phyloP scores from a whole-genome alignment of 108 stramenopile species.

The Discostella pseudostelligera region DNA sequence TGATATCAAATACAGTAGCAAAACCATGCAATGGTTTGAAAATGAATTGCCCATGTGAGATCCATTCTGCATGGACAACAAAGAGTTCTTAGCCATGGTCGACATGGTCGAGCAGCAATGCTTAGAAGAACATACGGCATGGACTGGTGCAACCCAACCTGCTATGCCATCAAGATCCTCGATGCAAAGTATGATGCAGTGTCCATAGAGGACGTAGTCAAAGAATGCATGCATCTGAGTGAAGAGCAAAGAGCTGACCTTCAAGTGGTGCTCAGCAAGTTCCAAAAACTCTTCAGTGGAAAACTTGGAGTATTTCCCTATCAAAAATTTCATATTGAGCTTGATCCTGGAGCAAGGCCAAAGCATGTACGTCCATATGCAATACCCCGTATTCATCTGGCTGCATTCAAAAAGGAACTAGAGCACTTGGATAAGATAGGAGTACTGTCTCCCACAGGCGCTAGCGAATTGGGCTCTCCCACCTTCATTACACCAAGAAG shows the following conservation, averaged over 20 bases:
- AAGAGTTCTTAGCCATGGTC: neutral
- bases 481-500: conserved; percentile 50
- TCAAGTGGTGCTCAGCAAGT: neutral
- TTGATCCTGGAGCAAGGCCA: conserved; percentile 23
- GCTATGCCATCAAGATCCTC: conserved; percentile 17
- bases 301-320: conserved; percentile 40
- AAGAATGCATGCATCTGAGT: conserved; percentile 38
- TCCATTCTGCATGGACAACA: no score
- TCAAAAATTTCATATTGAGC: conserved; percentile 40
- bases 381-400: conserved; percentile 13
- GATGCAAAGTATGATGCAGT: conserved; percentile 39
- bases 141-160: conserved; percentile 1
- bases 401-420: conserved; percentile 36
- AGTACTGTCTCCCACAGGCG: conserved; percentile 13
- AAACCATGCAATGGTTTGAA: conserved; percentile 29
- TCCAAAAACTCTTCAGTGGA: conserved; percentile 37
- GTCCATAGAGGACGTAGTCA: conserved; percentile 19
- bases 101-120: neutral
- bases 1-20: conserved; percentile 1
- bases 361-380: conserved; percentile 26
- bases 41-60: neutral
- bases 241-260: conserved; percentile 11
- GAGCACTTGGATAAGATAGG: conserved; percentile 22
- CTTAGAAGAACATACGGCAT: conserved; percentile 1
- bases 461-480: conserved; percentile 32